Evolutionary conservation across 1,139 yeast species (phyloP).

Genomic region (Arxiozyma heterogenica): DNA sequence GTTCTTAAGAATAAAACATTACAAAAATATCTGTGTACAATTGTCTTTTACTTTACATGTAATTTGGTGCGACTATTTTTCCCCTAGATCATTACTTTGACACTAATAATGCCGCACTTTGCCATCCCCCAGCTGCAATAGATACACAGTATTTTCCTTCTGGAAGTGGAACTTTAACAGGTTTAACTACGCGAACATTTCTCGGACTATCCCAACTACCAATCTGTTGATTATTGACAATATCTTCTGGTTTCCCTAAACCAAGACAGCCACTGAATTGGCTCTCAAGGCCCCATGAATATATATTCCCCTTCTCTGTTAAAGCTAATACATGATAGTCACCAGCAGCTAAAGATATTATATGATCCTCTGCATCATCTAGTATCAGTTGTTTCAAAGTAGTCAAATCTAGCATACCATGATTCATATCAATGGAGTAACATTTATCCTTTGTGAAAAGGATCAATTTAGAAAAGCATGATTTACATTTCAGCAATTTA

Average conservation of each 20-base stretch:
- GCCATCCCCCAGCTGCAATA: conserved; percentile 76
- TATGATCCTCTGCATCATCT: conserved; percentile 38
- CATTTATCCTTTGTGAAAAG: conserved; percentile 45
- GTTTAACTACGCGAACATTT: conserved; percentile 39
- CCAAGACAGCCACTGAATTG: conserved; percentile 64
- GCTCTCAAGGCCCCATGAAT: conserved; percentile 65
- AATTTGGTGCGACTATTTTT: not conserved
- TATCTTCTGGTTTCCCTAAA: conserved; percentile 39
- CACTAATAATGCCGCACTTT: conserved; percentile 50
- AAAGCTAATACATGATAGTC: conserved; percentile 67
- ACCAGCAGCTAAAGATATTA: conserved; percentile 56
- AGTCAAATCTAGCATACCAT: conserved; percentile 31
- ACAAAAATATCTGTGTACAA: not conserved
- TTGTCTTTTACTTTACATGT: no score
- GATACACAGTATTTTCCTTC: conserved; percentile 37
- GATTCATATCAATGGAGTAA: conserved; percentile 30
- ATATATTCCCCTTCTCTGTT: conserved; percentile 48
- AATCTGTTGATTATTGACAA: conserved; percentile 24
- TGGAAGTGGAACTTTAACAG: conserved; percentile 35
- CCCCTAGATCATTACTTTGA: conserved; percentile 1
- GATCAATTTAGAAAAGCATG: conserved; percentile 36
- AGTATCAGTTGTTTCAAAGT: conserved; percentile 28
- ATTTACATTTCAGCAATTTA: conserved; percentile 22
- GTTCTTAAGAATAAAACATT: not conserved
- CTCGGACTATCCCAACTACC: conserved; percentile 30